These are phyloP conservation scores for Diaporthe citrichinensis DNA, from an alignment of 2,329 filamentous ascomycete species.

Conservation along the genomic window DNA sequence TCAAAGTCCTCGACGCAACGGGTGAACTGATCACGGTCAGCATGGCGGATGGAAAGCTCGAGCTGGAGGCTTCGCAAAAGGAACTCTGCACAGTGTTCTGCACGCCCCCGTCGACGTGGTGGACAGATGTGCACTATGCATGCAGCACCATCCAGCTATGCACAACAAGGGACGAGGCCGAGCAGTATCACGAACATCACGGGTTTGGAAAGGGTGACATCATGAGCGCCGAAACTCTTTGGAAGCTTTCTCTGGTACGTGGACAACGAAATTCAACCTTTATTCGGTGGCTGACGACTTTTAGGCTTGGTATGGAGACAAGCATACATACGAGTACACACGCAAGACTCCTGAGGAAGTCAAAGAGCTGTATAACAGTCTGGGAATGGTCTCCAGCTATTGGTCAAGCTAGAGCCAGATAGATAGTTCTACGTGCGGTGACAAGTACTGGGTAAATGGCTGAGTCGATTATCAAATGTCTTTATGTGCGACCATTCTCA, in stretches of 20 bases:
- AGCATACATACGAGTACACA: neutral
- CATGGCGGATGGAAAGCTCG: neutral
- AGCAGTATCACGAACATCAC: neutral
- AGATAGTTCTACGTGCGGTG: no score
- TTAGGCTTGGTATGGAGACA: neutral
- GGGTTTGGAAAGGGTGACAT: neutral
- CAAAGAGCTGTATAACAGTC: no score
- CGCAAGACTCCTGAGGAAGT: no score
- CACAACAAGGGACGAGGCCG: neutral
- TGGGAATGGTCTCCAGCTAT: no score
- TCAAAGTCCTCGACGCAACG: neutral
- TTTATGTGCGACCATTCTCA: no score
- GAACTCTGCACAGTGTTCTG: neutral
- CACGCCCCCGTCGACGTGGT: conserved; percentile 3
- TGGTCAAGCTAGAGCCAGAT: no score
- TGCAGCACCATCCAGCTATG: neutral
- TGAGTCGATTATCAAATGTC: no score
- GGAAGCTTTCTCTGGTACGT: neutral
- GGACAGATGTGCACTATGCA: neutral
- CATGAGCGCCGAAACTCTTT: neutral
- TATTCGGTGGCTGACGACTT: neutral
- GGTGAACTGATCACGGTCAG: neutral
- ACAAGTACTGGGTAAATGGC: no score
- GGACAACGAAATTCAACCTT: neutral
- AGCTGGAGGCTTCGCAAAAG: neutral